These are phyloP conservation scores for Saccharomyces paradoxus DNA, from an alignment of 805 yeast species.

Conservation along the genomic window DNA sequence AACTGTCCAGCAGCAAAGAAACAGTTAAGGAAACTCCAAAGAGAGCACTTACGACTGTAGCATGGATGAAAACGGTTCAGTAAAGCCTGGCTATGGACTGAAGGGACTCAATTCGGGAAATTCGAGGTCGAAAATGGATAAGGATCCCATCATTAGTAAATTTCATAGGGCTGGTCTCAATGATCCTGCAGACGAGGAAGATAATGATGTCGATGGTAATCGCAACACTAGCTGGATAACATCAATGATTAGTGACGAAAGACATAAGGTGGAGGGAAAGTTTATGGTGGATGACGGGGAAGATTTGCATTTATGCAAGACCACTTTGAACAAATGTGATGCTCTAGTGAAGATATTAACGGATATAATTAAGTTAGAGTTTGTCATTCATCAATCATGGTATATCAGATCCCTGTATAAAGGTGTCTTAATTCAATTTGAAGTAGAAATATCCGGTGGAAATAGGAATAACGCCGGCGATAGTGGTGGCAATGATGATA, in stretches of 20 bases:
- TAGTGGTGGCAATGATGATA: constrained; percentile 1
- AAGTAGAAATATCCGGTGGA: constrained; percentile 2
- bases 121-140: not conserved
- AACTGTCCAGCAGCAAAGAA: not conserved
- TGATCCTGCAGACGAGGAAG: constrained; percentile 6
- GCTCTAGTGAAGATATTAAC: constrained; percentile 21
- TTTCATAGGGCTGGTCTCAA: constrained; percentile 1
- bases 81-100: not conserved
- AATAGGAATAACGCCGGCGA: not conserved
- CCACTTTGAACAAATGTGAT: constrained; percentile 21
- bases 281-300: not conserved
- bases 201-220: constrained; percentile 1
- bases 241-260: constrained; percentile 2
- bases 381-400: constrained; percentile 27
- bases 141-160: not conserved
- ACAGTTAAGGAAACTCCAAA: not conserved
- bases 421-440: constrained; percentile 23
- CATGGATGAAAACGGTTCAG: not conserved
- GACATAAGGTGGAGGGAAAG: not conserved
- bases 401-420: constrained; percentile 26
- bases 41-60: not conserved
- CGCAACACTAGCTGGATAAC: not conserved
- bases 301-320: not conserved
- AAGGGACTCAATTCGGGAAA: not conserved
- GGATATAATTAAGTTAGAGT: constrained; percentile 22